Base-by-base conservation (phyloP, 2,329 filamentous ascomycete species). In the Trichoderma citrinoviride region DNA sequence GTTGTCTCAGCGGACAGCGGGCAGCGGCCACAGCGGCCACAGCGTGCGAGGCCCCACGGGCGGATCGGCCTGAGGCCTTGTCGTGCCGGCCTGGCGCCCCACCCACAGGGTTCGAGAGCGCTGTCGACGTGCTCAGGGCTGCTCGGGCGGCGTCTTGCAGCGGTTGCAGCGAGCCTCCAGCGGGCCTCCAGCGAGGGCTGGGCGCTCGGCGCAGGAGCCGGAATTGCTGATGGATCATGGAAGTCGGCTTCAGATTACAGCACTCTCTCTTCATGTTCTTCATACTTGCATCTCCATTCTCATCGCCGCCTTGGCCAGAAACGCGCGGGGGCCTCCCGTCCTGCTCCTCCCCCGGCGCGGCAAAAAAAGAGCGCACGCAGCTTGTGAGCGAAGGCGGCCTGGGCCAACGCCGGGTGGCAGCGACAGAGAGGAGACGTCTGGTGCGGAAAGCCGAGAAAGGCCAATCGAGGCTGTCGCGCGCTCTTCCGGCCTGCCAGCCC, bases 51-150 rank as follows among this genome's bases (percentile, higher is more conserved):
- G 65, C 65, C 65, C 65, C 56, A 68, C 67, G 66, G 66, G 67
- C 64, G 67, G 64, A 68, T 68, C 67, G 67, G 67, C 67, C 61
- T 66, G 66, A 58, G 43, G 61, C 61, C 52, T 64, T 56, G 61
- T 64, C 65, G 57, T 68, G 65, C 67, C 67, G 67, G 66, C 61
- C 62, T 63, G 17, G 23, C 54, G 64, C 61, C 47, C 67, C 67
- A 67, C 67, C 55, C 56, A 50, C 61, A 58, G 61, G 61, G 63
- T 46, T 57, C 56, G 21, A 23, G 56, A 65, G 57, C 27, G 52
- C 29, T 23, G 37, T 41, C n/a, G 33, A 37, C 33, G 33, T 37
- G 33, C 33, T n/a, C n/a, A n/a, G n/a, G n/a, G n/a, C n/a, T 37
- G 33, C 33, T 37, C 33, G 33, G 33, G 33, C 33, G 33, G 10